A percentile compares a stretch with the other conserved stretches of the same genome.
Conservation (phyloP, 192 early-diverging fungal species). For the Funneliformis geosporum region DNA sequence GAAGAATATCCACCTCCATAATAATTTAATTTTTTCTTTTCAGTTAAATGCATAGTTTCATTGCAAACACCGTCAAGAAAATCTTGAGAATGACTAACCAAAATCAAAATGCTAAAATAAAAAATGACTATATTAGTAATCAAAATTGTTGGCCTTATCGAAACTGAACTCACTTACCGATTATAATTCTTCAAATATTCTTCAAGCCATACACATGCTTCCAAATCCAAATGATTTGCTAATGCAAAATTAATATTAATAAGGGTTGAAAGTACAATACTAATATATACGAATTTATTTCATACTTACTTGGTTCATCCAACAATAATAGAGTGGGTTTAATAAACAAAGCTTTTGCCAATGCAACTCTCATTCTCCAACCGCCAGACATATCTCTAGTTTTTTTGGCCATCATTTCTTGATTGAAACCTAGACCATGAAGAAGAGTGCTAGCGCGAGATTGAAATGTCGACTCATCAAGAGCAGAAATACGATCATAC, state of each 20-base stretch:
- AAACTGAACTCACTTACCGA: neutral
- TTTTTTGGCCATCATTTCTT: conserved; percentile 83
- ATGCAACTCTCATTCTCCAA: conserved; percentile 99
- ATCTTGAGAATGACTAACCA: conserved; percentile 95
- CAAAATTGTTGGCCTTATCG: conserved; percentile 47
- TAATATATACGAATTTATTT: conserved; percentile 46
- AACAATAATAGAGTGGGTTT: conserved; percentile 86
- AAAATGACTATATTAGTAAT: conserved; percentile 52
- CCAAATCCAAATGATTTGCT: conserved; percentile 86
- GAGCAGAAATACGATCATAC: conserved; percentile 92
- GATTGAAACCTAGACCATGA: conserved; percentile 91
- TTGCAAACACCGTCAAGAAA: conserved; percentile 90
- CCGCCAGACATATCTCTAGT: conserved; percentile 99
- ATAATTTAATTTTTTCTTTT: conserved; percentile 86
- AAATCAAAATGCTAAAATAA: conserved; percentile 73
- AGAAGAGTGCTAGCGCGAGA: conserved; percentile 87
- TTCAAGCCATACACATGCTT: conserved; percentile 96
- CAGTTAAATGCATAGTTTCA: conserved; percentile 20
- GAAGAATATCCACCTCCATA: conserved; percentile 98
- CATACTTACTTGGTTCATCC: conserved; percentile 81
- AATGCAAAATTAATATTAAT: conserved; percentile 6
- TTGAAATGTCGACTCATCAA: conserved; percentile 95
- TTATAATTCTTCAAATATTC: conserved; percentile 82
- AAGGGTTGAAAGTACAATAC: neutral
- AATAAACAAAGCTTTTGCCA: conserved; percentile 94